Percentiles rank a stretch among this genome's conserved stretches.
Evolutionary conservation across 805 yeast species (phyloP).

Genomic region (Yamadazyma tumulicola): DNA sequence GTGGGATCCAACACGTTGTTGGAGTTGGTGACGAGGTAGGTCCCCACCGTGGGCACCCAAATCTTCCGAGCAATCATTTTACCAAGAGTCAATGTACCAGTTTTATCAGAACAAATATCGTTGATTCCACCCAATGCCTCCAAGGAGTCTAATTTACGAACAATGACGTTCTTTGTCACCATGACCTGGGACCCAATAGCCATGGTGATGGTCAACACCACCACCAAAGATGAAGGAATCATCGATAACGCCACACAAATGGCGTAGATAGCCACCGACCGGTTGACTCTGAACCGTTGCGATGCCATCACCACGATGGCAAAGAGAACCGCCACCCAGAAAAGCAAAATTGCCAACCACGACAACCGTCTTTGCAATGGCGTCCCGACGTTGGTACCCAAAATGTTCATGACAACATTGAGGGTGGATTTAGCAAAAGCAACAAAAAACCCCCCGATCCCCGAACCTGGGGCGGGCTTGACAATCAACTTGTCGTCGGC

Average conservation of each 20-base stretch:
- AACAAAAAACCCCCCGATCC: constrained; percentile 41
- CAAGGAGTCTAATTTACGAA: constrained; percentile 70
- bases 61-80: constrained; percentile 70
- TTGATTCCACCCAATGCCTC: constrained; percentile 79
- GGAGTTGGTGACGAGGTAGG: constrained; percentile 50
- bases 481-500: constrained; percentile 38
- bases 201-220: constrained; percentile 82
- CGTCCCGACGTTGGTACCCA: constrained; percentile 77
- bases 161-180: constrained; percentile 67
- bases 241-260: constrained; percentile 79
- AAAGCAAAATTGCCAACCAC: constrained; percentile 69
- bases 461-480: constrained; percentile 37
- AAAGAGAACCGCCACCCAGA: constrained; percentile 74
- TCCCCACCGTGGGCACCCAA: constrained; percentile 66
- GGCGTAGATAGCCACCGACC: constrained; percentile 83
- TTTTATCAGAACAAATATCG: constrained; percentile 78
- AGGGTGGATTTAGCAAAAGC: constrained; percentile 48
- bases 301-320: constrained; percentile 87
- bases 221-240: constrained; percentile 80
- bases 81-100: constrained; percentile 80
- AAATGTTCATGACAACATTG: constrained; percentile 60
- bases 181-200: constrained; percentile 76
- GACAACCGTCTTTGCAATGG: constrained; percentile 77
- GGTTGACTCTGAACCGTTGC: constrained; percentile 68
- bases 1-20: constrained; percentile 64